Evolutionary conservation across 1,284 basidiomycete species (phyloP).

Genomic region (Fomitopsis betulina): DNA sequence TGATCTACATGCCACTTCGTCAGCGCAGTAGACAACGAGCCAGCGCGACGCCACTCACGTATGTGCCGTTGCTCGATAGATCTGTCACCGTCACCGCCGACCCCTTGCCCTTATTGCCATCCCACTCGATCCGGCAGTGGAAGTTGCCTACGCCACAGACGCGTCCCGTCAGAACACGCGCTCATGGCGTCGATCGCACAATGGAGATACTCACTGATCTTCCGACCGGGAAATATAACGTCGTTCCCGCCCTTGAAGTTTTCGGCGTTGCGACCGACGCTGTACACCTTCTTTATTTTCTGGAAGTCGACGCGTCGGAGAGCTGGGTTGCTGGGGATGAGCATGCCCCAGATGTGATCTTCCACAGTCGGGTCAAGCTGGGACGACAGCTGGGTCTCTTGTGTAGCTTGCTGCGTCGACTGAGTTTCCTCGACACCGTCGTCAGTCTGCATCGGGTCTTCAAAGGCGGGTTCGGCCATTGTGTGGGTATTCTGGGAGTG

Average conservation of each 20-base stretch:
- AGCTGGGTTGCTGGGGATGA: conserved; percentile 51
- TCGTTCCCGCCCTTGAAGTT: conserved; percentile 33
- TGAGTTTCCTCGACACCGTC: conserved; percentile 40
- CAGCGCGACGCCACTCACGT: conserved; percentile 44
- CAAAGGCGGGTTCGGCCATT: background rate
- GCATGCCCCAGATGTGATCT: conserved; percentile 60
- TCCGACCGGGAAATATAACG: conserved; percentile 56
- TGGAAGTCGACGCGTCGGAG: conserved; percentile 56
- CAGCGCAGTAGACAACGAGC: background rate
- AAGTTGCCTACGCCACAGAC: conserved; percentile 47
- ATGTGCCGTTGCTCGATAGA: conserved; percentile 78
- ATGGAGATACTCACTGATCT: conserved; percentile 60
- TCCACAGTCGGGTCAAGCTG: conserved; percentile 30
- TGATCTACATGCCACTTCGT: conserved; percentile 48
- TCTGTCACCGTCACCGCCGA: conserved; percentile 67
- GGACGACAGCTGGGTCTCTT: conserved; percentile 26
- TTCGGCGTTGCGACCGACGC: conserved; percentile 48
- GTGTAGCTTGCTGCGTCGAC: conserved; percentile 37
- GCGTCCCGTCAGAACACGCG: conserved; percentile 11
- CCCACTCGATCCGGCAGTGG: conserved; percentile 65
- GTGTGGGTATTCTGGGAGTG: background rate
- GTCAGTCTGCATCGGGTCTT: background rate
- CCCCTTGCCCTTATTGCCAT: conserved; percentile 46
- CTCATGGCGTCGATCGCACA: conserved; percentile 14
- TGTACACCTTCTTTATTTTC: conserved; percentile 42